Evolutionary conservation across 306 rosid genomes (phyloP).

Genomic region (Alnus rubra): DNA sequence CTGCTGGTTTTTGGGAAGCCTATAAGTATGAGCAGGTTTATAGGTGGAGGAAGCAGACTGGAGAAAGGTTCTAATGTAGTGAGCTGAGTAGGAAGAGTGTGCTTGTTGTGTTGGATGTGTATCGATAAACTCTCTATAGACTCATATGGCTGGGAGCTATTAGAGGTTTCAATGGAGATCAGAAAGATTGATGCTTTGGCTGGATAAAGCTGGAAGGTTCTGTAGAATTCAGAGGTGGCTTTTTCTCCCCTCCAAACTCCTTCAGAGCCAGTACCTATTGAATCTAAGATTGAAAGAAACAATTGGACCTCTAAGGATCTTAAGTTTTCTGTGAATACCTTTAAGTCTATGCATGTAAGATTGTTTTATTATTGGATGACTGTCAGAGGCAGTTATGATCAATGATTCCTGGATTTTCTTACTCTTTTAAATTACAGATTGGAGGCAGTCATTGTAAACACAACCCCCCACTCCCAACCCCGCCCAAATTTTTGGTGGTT

Average conservation of each 20-base stretch:
- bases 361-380: no score
- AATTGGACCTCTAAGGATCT: not conserved
- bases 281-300: not conserved
- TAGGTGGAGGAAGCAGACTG: not conserved
- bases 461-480: no score
- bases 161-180: not conserved
- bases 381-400: no score
- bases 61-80: not conserved
- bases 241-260: not conserved
- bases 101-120: not conserved
- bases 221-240: not conserved
- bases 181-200: not conserved
- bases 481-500: no score
- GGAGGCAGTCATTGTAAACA: no score
- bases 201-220: not conserved
- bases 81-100: not conserved
- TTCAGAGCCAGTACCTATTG: not conserved
- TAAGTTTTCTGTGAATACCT: no score
- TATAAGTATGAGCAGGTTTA: not conserved
- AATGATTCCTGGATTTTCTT: no score
- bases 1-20: not conserved
- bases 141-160: not conserved
- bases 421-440: no score
- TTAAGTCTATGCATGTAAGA: no score
- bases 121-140: not conserved